Base-by-base conservation (phyloP, 306 rosid species). In the Lathyrus oleraceus region DNA sequence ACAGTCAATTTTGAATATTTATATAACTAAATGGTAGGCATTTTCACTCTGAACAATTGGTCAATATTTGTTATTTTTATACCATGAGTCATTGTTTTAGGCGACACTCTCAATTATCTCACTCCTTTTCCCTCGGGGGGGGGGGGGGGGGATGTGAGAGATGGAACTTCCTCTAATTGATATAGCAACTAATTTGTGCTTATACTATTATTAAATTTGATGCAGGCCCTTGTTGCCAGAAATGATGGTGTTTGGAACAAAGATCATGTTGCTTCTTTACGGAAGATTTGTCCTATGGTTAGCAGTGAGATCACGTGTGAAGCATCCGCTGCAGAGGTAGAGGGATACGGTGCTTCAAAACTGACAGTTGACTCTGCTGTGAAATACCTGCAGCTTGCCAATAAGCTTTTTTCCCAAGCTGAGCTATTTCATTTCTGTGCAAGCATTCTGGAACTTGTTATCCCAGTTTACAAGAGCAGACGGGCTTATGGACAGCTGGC, bases 211-310 rank as follows among this genome's bases (percentile, higher is more conserved):
- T 66, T 75, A 28, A 67, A 65, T 70, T 82, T 81, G 40, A 36
- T 65, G 27, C 60, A 94, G 98, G 98, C 98, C 77, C 96, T 94
- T 78, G 98, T 90, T 27, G 95, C 97, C 14, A 85, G 98, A 88
- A 94, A 87, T 69, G 98, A 94, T 80, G 98, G 98, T 32, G 97
- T 94, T 76, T 94, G 98, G 98, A 88, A 91, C 87, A 94, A 85
- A 67, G 97, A 94, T 67, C 98, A 94, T 74, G 91, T 90, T 69
- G 86, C 92, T 65, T 79, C 98, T 75, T 78, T 94, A 35, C 97
- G 98, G 4, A 90, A 89, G 85, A 88, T 94, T 72, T 94, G 98
- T 65, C 98, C 98, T 10, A 94, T 90, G 96, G 96, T 94, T 71
- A 94, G 97, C 81, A 85, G 80, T 82, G 98, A 94, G 90, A 88